Conservation (phyloP, 192 early-diverging fungal genomes). For the Coemansia sp. region DNA sequence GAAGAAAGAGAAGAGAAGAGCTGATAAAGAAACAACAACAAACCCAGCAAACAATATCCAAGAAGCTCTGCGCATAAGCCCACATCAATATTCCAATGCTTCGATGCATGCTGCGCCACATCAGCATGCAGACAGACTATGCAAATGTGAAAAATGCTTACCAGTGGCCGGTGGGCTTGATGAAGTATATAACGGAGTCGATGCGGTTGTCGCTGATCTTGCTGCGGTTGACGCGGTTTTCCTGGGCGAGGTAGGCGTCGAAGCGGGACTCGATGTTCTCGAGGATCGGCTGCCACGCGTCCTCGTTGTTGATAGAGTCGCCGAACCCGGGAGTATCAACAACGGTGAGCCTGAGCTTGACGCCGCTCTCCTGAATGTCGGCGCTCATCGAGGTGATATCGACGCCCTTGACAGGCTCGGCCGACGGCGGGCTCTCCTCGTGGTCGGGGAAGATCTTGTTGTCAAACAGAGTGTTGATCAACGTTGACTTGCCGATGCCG, state of each 20-base stretch:
- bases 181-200: conserved; percentile 95
- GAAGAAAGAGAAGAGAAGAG: not conserved
- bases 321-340: conserved; percentile 98
- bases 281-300: conserved; percentile 96
- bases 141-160: conserved; percentile 19
- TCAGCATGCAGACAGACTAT: not conserved
- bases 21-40: not conserved
- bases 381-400: conserved; percentile 77
- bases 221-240: conserved; percentile 84
- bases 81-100: too few relatives aligned
- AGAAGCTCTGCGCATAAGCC: not conserved
- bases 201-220: conserved; percentile 92
- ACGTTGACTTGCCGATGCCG: conserved; percentile 95
- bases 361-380: conserved; percentile 96
- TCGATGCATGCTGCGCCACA: not conserved
- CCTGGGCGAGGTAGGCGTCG: conserved; percentile 89
- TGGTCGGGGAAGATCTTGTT: conserved; percentile 83
- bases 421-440: conserved; percentile 65
- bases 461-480: conserved; percentile 97
- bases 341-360: conserved; percentile 89
- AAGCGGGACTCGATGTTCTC: conserved; percentile 95
- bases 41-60: not conserved
- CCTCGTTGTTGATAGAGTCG: conserved; percentile 98
- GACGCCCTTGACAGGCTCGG: conserved; percentile 71
- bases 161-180: conserved; percentile 93